Conservation (phyloP, 2,329 filamentous ascomycete species). For the Amauroascus niger region DNA sequence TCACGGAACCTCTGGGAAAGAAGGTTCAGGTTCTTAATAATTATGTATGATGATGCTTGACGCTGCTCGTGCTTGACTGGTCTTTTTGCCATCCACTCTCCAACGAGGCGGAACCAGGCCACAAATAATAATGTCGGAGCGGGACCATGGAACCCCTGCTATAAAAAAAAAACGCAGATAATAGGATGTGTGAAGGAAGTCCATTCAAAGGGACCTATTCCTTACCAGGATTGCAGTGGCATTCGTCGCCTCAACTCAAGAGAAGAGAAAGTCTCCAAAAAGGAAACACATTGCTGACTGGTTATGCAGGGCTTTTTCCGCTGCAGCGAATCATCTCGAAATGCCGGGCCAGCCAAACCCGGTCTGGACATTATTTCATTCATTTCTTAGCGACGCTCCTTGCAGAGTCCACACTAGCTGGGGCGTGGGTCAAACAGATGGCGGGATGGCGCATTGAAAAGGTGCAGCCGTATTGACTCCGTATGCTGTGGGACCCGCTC, state of each 20-base stretch:
- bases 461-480: slow-evolving; percentile 1
- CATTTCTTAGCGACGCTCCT: slow-evolving; percentile 6
- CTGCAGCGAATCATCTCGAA: slow-evolving; percentile 3
- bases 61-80: background rate
- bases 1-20: background rate
- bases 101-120: slow-evolving; percentile 11
- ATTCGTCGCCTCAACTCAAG: background rate
- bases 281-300: slow-evolving; percentile 3
- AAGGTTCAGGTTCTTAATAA: background rate
- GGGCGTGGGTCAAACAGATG: slow-evolving; percentile 13
- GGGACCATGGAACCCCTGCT: slow-evolving; percentile 7
- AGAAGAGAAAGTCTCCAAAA: no score
- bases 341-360: background rate
- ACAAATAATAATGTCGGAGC: slow-evolving; percentile 5
- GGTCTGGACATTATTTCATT: slow-evolving; percentile 1
- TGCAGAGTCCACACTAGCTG: background rate
- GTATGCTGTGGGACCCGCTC: background rate
- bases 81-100: background rate
- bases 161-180: background rate
- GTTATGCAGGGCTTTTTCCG: slow-evolving; percentile 8
- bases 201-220: background rate
- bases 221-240: background rate
- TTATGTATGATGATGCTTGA: background rate
- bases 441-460: slow-evolving; percentile 12
- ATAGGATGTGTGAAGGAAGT: background rate